Conservation (phyloP, 1,284 basidiomycete species). For the Porodaedalea pini region DNA sequence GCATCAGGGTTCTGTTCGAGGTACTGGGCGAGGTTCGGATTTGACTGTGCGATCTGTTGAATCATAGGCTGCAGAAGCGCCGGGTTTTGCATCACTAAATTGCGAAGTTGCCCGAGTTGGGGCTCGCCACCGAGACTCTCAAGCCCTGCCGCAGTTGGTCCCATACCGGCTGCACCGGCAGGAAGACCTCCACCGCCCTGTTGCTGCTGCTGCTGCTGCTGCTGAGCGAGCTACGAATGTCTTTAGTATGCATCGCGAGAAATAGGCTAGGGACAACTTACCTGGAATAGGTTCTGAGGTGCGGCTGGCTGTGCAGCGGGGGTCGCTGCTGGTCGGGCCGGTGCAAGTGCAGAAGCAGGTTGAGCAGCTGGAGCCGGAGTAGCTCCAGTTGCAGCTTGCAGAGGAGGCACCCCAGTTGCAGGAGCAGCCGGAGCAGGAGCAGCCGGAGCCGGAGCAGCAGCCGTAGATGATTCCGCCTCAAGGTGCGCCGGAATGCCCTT, state of each 20-base stretch:
- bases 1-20: constrained; percentile 69
- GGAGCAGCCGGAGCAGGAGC: constrained; percentile 34
- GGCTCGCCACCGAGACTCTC: constrained; percentile 36
- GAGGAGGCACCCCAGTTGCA: constrained; percentile 36
- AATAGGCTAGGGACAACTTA: constrained; percentile 27
- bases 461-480: constrained; percentile 43
- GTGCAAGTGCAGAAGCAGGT: constrained; percentile 29
- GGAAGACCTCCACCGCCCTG: constrained; percentile 26
- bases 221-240: constrained; percentile 59
- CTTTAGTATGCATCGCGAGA: constrained; percentile 12
- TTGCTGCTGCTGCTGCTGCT: constrained; percentile 56
- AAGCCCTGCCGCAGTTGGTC: constrained; percentile 35
- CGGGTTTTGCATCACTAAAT: constrained; percentile 75
- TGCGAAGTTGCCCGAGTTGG: constrained; percentile 65
- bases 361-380: constrained; percentile 34
- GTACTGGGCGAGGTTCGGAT: constrained; percentile 70
- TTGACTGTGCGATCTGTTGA: constrained; percentile 73
- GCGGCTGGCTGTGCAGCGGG: constrained; percentile 38
- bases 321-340: constrained; percentile 26
- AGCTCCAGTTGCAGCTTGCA: neutral
- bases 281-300: constrained; percentile 77
- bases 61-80: constrained; percentile 73
- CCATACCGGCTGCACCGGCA: constrained; percentile 31
- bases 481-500: constrained; percentile 83
- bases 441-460: constrained; percentile 35